These are phyloP conservation scores for Ogataea trehaloabstinens DNA, from an alignment of 805 yeast species.

Conservation along the genomic window DNA sequence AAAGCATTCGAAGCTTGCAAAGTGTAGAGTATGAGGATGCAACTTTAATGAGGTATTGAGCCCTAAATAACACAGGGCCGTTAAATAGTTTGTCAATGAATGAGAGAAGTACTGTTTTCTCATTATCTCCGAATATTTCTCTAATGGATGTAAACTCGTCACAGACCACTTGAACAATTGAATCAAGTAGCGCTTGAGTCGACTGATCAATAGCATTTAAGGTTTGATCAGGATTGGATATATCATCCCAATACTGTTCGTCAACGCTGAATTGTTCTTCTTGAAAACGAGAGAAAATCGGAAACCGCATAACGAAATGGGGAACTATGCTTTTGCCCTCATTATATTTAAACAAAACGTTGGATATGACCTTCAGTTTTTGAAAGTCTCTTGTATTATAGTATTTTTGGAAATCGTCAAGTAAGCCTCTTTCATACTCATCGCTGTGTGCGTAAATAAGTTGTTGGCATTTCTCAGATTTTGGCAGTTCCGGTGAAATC, in stretches of 20 bases:
- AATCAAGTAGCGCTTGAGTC: constrained; percentile 52
- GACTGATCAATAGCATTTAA: constrained; percentile 49
- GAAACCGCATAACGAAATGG: constrained; percentile 77
- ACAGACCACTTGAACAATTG: constrained; percentile 56
- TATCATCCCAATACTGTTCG: constrained; percentile 50
- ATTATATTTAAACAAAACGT: constrained; percentile 72
- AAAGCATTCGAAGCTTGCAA: constrained; percentile 74
- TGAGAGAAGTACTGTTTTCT: constrained; percentile 60
- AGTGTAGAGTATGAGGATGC: constrained; percentile 63
- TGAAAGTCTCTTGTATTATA: constrained; percentile 64
- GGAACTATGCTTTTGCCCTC: constrained; percentile 82
- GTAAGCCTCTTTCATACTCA: constrained; percentile 66
- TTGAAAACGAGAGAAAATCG: constrained; percentile 54
- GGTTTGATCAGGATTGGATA: constrained; percentile 58
- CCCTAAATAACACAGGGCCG: constrained; percentile 59
- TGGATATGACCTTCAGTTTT: constrained; percentile 75
- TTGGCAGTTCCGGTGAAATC: constrained; percentile 50
- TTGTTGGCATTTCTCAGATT: constrained; percentile 32
- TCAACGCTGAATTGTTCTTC: constrained; percentile 25
- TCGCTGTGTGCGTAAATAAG: constrained; percentile 72
- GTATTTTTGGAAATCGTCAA: constrained; percentile 71
- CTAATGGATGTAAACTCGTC: constrained; percentile 72
- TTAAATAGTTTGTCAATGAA: constrained; percentile 77
- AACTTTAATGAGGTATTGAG: constrained; percentile 56
- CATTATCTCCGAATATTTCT: constrained; percentile 61